These are phyloP conservation scores for Closterium sp. DNA, from an alignment of 139 green algal species.

Conservation along the genomic window DNA sequence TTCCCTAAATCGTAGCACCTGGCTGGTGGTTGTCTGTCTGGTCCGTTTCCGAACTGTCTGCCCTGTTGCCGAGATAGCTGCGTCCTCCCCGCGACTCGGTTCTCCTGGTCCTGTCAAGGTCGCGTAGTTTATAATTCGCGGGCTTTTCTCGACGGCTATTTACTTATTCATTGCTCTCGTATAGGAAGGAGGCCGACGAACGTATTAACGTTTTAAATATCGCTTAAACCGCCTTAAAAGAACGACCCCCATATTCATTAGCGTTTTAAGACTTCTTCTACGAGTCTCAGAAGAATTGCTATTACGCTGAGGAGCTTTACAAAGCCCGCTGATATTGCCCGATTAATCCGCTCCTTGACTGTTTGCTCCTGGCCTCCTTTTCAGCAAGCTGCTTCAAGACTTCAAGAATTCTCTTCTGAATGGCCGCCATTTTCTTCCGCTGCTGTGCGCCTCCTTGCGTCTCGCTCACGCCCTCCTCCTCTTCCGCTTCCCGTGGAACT, in stretches of 20 bases:
- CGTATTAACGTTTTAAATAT: not conserved
- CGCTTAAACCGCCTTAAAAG: not conserved
- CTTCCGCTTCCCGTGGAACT: not conserved
- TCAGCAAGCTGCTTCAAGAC: not conserved
- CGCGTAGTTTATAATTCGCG: not conserved
- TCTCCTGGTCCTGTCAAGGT: too few species aligned
- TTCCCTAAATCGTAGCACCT: not conserved
- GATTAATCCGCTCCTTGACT: not conserved
- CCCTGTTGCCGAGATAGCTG: not conserved
- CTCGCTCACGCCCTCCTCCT: not conserved
- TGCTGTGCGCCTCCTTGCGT: not conserved
- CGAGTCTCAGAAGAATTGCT: not conserved
- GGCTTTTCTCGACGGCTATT: not conserved
- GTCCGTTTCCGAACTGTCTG: not conserved
- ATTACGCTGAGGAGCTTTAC: not conserved
- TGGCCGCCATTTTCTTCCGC: not conserved
- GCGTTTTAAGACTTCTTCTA: not conserved
- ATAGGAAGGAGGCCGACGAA: not conserved
- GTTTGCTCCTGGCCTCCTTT: not conserved
- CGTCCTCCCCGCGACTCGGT: not conserved
- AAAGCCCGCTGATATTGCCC: not conserved
- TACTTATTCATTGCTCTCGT: not conserved
- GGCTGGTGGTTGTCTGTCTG: not conserved
- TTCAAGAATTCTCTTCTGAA: not conserved
- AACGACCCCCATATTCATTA: not conserved